Base-by-base conservation (phyloP, 106 monocot species). In the Dioscorea zingiberensis region DNA sequence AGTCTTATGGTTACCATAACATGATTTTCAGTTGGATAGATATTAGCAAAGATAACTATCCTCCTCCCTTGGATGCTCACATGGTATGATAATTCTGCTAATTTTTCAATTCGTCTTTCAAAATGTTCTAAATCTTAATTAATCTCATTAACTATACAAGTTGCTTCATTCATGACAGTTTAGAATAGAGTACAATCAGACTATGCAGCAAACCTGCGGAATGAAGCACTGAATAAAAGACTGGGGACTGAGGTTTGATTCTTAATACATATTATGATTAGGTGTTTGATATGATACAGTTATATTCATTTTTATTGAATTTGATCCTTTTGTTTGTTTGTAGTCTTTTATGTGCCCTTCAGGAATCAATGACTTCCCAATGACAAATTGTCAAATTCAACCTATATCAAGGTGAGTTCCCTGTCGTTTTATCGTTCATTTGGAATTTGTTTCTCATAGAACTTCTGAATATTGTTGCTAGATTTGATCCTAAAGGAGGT, bases 21-120 rank as follows among this genome's bases (percentile, higher is more conserved):
- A 78, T 93, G 93, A 87, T 93, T 24, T 88, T 88, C 66, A 93
- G 93, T 56, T 93, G 93, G 93, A 93, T 93, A 51, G 93, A 93
- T 70, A 93, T 85, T 26, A 28, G 80, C 58, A 75, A 67, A 23
- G 79, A 60, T 45, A 93, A 93, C 53, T 93, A 88, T 55, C 93
- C 85, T 9, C 77, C 79, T n/a, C 87, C 93, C 2, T 63, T 87
- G 28, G 87, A 92, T 80, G 74, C 87, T 55, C 79, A 92, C 81
- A 58, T 87, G 81, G 87, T 92, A 82, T 66, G 69, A 48, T 54
- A 24, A 38, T 38, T 38, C 38, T 38, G 10, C 38, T 38, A 6
- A 38, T 19, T 38, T 38, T 38, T 6, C 10, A 8, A 8, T 38
- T 38, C 14, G 15, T 51, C 51, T 18, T 15, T 18, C 15, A 38